Conservation (phyloP, 2,329 filamentous ascomycete species). For the Davidsoniella eucalypti region DNA sequence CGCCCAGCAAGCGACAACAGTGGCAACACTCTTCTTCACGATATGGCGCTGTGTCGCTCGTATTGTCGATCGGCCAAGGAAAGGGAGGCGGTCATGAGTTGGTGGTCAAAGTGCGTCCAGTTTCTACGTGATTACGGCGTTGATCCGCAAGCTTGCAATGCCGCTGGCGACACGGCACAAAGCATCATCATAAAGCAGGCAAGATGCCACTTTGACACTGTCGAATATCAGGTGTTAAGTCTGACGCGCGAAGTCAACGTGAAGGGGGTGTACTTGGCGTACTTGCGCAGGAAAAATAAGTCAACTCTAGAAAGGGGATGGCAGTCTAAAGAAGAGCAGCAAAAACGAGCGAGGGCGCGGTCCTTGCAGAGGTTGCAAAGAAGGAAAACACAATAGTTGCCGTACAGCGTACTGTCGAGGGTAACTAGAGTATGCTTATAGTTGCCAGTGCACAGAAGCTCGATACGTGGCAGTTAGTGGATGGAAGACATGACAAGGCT, state of each 20-base stretch:
- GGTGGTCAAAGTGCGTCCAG: constrained; percentile 5
- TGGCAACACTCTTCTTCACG: constrained; percentile 9
- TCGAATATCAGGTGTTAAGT: constrained; percentile 3
- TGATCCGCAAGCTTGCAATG: constrained; percentile 3
- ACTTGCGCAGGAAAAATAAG: too few relatives aligned
- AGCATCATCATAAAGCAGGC: constrained; percentile 3
- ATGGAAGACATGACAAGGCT: too few relatives aligned
- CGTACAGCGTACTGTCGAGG: too few relatives aligned
- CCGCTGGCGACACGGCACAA: constrained; percentile 3
- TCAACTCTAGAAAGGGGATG: too few relatives aligned
- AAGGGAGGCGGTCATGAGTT: constrained; percentile 1
- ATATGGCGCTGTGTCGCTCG: constrained; percentile 5
- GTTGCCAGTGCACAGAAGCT: too few relatives aligned
- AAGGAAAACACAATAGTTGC: too few relatives aligned
- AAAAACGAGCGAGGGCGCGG: too few relatives aligned
- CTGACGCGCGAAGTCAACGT: not conserved
- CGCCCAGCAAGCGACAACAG: not conserved
- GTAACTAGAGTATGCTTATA: too few relatives aligned
- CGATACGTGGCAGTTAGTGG: not conserved
- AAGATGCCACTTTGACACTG: not conserved
- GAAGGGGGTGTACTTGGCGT: too few relatives aligned
- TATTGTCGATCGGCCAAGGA: not conserved
- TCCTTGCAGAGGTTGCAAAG: too few relatives aligned
- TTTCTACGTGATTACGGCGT: constrained; percentile 4
- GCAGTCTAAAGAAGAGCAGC: too few relatives aligned